A percentile compares a stretch with the other conserved stretches of the same genome.
Conservation (phyloP, 2,329 filamentous ascomycete species). For the Talaromyces sp. region DNA sequence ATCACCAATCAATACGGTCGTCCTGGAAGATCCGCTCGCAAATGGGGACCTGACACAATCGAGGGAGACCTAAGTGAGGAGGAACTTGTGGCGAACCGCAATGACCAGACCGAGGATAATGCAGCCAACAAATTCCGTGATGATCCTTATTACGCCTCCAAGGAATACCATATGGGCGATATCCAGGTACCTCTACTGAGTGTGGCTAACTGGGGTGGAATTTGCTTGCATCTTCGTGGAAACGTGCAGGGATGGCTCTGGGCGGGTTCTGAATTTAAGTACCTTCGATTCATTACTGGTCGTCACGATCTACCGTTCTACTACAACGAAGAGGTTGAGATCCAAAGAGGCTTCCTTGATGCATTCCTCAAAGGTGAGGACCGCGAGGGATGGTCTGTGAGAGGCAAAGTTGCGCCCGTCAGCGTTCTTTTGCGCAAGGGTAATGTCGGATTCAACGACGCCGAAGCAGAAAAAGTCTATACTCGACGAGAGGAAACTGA, state of each 20-base stretch:
- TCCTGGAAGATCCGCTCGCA: constrained; percentile 47
- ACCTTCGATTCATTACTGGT: constrained; percentile 65
- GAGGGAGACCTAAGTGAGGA: constrained; percentile 38
- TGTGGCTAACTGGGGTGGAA: constrained; percentile 69
- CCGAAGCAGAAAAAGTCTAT: constrained; percentile 57
- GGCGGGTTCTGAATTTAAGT: constrained; percentile 65
- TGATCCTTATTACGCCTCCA: constrained; percentile 60
- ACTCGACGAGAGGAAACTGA: constrained; percentile 54
- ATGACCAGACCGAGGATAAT: constrained; percentile 46
- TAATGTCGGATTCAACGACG: constrained; percentile 63
- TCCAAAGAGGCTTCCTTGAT: constrained; percentile 65
- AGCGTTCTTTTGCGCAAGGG: constrained; percentile 62
- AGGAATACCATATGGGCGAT: constrained; percentile 61
- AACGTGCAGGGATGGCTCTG: constrained; percentile 64
- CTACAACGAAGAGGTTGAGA: constrained; percentile 63
- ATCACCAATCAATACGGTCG: constrained; percentile 65
- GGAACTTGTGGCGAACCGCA: constrained; percentile 35
- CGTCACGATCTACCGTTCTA: constrained; percentile 71
- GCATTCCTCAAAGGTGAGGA: constrained; percentile 69
- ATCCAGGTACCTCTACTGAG: constrained; percentile 65
- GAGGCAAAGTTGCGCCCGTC: constrained; percentile 58
- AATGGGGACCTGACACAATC: constrained; percentile 50
- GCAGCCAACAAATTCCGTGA: constrained; percentile 56
- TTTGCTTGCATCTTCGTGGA: constrained; percentile 64
- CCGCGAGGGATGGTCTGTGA: constrained; percentile 36